Percentiles rank a stretch among this genome's conserved stretches.
phyloP scores from a whole-genome alignment of 176 grass and related monocot genomes.

The Bromus sterilis region DNA sequence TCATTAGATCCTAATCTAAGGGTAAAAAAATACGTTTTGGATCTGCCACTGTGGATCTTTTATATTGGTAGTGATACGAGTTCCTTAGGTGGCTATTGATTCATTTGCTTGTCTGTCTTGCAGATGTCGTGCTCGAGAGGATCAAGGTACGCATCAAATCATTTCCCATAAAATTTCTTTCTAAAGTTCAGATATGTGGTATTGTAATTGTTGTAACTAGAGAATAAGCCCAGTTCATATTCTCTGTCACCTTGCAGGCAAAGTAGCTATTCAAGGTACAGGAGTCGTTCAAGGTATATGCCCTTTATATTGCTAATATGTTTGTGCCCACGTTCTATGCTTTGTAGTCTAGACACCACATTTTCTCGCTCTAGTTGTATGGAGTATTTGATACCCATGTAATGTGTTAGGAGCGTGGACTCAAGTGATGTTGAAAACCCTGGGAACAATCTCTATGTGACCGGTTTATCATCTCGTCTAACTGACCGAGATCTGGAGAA shows the following conservation, averaged over 20 bases:
- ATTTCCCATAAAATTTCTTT: background rate
- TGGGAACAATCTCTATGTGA: conserved; percentile 69
- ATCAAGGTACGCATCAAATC: conserved; percentile 32
- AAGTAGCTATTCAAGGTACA: conserved; percentile 49
- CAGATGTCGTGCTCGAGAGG: conserved; percentile 74
- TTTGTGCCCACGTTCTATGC: background rate
- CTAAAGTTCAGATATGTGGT: background rate
- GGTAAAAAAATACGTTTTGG: too few relatives aligned
- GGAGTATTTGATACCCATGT: background rate
- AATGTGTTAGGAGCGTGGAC: conserved; percentile 42
- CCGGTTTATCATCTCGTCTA: conserved; percentile 47
- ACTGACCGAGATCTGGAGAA: conserved; percentile 47
- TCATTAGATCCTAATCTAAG: too few relatives aligned
- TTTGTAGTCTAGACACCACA: background rate
- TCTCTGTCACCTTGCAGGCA: too few relatives aligned
- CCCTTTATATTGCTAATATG: background rate
- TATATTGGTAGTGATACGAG: too few relatives aligned
- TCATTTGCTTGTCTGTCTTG: background rate
- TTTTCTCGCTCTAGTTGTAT: background rate
- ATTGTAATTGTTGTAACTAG: background rate
- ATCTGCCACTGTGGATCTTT: too few relatives aligned
- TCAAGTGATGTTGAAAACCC: conserved; percentile 50
- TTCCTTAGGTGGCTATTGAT: background rate
- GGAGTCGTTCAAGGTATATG: conserved; percentile 65
- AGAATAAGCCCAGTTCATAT: conserved; percentile 24